Evolutionary conservation across 441 rosid species (phyloP), one percentile per base, ranked within the genome.

Genomic region (Populus hybrid): DNA sequence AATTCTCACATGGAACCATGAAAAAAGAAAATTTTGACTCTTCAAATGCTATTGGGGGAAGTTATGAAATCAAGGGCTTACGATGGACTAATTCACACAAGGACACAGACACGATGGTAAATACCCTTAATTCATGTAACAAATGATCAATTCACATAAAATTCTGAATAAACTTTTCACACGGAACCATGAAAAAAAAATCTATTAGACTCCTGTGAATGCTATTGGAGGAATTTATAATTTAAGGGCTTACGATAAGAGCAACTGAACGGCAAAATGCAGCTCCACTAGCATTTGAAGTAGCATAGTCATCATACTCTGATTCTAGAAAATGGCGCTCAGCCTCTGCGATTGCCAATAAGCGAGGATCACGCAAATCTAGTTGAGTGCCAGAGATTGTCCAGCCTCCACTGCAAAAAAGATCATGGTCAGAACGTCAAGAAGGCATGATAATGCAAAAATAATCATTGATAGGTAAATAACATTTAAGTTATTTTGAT

Each of bases 231-330:
- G 3, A 67, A 30, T 30, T 30, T 30, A 30, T 30, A 46, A 38
- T 70, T 63, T 53, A 67, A 76, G 53, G 5, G 57, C 90, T 80
- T 88, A 96, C 98, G 30, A 94, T 90, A 21, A 96, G 80, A 72
- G 97, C 97, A 88, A 92, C 98, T 69, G 98, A 96, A 61, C 98
- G 99, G 82, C 91, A 94, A 82, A 96, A 96, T 19, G 95, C 95
- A 67, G 98, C 94, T 72, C 99, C 96, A 38, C 89, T 92, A n/a
- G 96, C 92, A 87, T 87, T 94, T 76, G 99, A 89, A 77, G 91
- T 87, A 40, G 95, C 89, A 86, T 91, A 91, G 38, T 94, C 98
- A 40, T 88, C 93, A 78, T 96, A 94, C 40, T 96, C 98, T 28
- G 91, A 84, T 81, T 96, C 98, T 79, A 92, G 69, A 83, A 89